Base-by-base conservation (phyloP, 306 rosid genomes). In the Pterocarpus macrocarpus region DNA sequence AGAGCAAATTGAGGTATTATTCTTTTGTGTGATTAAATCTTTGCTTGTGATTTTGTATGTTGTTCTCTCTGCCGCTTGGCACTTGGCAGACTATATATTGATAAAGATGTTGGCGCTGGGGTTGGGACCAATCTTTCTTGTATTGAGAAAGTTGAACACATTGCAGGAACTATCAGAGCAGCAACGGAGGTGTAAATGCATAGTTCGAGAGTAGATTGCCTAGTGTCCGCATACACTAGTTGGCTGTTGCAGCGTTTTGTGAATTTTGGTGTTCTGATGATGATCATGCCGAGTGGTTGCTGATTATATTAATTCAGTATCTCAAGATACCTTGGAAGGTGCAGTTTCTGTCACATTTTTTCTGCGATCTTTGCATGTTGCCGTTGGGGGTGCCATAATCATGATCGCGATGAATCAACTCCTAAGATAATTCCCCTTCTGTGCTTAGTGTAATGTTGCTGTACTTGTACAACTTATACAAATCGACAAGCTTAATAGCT, bases 81-180 rank as follows among this genome's bases (percentile, higher is more conserved):
- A 22, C 28, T 22, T 22, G 28, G 11, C 65, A 5, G 10, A 5
- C 13, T 32, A 58, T 36, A 14, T 38, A 5, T 45, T 69, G 32
- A 57, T 15, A 55, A 55, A 16, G 32, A n/a, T 28, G 36, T 43
- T 34, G 45, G 28, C 28, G 45, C 15, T 6, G 28, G 38, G 4
- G 3, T 33, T 50, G 38, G 35, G 56, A 38, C 43, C 14, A 4
- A 64, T 53, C 66, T 65, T 50, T 67, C 39, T 67, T 45, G 53
- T 14, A 34, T 73, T 74, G 64, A 78, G 39, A 28, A 49, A 35
- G 83, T 81, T 62, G 2, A 52, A 38, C 77, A 76, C 79, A 76
- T 87, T 70, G 87, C 97, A 94, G 98, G 97, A 91, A 85, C 95
- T 94, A 22, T 80, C 90, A 14, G 97, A 91, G 87, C 89, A 90